Evolutionary conservation across 2,329 filamentous ascomycete genomes (phyloP).

Genomic region (Sporothrix mexicana): DNA sequence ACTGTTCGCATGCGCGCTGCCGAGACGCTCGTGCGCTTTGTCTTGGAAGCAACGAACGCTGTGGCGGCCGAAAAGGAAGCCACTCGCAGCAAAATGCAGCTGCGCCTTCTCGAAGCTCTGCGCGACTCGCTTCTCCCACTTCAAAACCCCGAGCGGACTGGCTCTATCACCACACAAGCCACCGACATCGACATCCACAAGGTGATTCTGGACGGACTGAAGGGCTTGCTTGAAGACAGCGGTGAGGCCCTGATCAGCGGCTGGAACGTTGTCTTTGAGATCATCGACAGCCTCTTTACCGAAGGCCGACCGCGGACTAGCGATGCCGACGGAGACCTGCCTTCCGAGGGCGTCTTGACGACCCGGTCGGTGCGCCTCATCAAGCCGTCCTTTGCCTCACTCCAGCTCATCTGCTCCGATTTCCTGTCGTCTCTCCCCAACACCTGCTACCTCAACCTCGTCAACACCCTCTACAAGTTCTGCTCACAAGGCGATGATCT

Average conservation of each 20-base stretch:
- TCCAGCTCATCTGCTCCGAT: conserved; percentile 93
- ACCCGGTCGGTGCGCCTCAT: conserved; percentile 76
- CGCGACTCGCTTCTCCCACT: conserved; percentile 66
- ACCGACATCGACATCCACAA: conserved; percentile 81
- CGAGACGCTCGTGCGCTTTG: conserved; percentile 65
- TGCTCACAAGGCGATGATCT: conserved; percentile 88
- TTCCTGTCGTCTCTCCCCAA: conserved; percentile 78
- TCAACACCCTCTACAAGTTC: conserved; percentile 89
- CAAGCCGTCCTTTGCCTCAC: conserved; percentile 82
- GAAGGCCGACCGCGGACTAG: conserved; percentile 36
- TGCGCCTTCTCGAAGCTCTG: conserved; percentile 72
- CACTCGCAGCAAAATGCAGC: conserved; percentile 67
- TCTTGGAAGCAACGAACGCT: conserved; percentile 63
- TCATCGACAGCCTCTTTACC: conserved; percentile 82
- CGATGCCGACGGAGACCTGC: conserved; percentile 40
- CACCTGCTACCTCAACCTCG: conserved; percentile 74
- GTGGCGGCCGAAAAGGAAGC: conserved; percentile 60
- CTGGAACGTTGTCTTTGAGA: conserved; percentile 84
- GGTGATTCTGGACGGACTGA: conserved; percentile 77
- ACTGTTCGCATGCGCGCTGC: conserved; percentile 66
- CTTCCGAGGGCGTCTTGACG: conserved; percentile 46
- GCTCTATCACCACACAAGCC: conserved; percentile 63
- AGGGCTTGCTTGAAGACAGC: conserved; percentile 82
- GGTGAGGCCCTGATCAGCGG: conserved; percentile 82
- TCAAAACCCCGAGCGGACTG: conserved; percentile 58